Evolutionary conservation across 352 stramenopile genomes (phyloP), one percentile per base, ranked within the genome.

Genomic region (Phytophthora hybrid): DNA sequence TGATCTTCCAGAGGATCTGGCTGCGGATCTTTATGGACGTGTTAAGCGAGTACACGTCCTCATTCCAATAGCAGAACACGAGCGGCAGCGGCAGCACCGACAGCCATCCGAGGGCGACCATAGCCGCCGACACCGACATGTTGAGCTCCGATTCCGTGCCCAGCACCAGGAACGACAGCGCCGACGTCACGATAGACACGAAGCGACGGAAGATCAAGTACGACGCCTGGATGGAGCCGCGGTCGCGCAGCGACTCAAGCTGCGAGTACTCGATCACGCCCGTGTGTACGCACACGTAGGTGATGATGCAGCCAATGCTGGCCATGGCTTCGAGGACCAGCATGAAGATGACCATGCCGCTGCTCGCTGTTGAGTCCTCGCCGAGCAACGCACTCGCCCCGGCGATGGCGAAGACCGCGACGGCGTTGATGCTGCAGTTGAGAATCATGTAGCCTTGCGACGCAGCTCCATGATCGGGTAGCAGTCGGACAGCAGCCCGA

Each of bases 401-500:
- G 26, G 2, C 26, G 26, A 29, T 29, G 26, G 26, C 26, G 26
- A 29, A 29, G 26, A 29, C 1, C 26, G 26, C 26, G 26, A 29
- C 26, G 26, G 26, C 26, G 26, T 29, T 29, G 26, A 29, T 29
- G 70, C 86, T 71, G 51, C 77, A 86, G 5, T 93, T 93, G 44
- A 96, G 64, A 34, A 97, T 89, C 80, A 98, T 97, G 79, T 98
- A 98, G 84, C 16, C 69, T 95, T 95, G 9, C 90, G 80, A 21
- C 87, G 89, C 21, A 85, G 81, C 9, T 89, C 88, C 65, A 82
- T 81, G 68, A 97, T 91, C n/a, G 91, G 91, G 58, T 91, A 88
- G 49, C 78, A 92, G 71, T 97, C 91, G 10, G 78, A 86, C 7
- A 97, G 32, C 29, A 96, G 76, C 39, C 89, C 93, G 52, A 96